Evolutionary conservation across 2,329 filamentous ascomycete genomes (phyloP), one percentile per base, ranked within the genome.

Genomic region (Zasmidium angulare): DNA sequence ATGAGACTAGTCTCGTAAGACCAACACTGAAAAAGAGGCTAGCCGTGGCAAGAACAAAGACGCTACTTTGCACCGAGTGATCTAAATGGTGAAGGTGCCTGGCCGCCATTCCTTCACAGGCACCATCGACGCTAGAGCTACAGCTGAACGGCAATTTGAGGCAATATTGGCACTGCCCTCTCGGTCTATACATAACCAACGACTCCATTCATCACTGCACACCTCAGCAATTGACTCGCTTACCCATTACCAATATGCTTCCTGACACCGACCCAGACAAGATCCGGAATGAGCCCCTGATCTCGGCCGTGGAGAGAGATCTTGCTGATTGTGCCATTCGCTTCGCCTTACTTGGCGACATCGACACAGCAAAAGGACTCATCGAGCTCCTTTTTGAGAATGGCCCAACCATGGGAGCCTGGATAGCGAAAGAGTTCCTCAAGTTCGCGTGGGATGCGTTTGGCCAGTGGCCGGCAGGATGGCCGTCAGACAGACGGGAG

Each of bases 391-490:
- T 50, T 14, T 2, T 21, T 11, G 12, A n/a, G n/a, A 29, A 23
- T 26, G 48, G 20, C 48, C 3, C 10, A 9, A 19, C 22, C 3
- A 9, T 26, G n/a, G 22, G 48, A 17, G 17, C 12, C 22, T 50
- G 48, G 22, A 50, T 50, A 21, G 14, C 29, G 21, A 26, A 49
- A 17, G 12, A 20, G 2, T 17, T 21, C 11, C 53, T 56, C 31
- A 36, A 22, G 23, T 56, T 56, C 22, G 53, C 53, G 26, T 56
- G 46, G 53, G 21, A 48, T 14, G 23, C 2, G 17, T 36, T 46
- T 29, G 46, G 23, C 21, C 17, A 50, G 12, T 43, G 47, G 53
- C 53, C 53, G 2, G 46, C 14, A 11, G 46, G 46, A 3, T 43
- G 36, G 36, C 29, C 31, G 14, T 11, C 17, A 7, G 53, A 49